Evolutionary conservation across 805 yeast species (phyloP).

Genomic region (Candida coleopterorum): DNA sequence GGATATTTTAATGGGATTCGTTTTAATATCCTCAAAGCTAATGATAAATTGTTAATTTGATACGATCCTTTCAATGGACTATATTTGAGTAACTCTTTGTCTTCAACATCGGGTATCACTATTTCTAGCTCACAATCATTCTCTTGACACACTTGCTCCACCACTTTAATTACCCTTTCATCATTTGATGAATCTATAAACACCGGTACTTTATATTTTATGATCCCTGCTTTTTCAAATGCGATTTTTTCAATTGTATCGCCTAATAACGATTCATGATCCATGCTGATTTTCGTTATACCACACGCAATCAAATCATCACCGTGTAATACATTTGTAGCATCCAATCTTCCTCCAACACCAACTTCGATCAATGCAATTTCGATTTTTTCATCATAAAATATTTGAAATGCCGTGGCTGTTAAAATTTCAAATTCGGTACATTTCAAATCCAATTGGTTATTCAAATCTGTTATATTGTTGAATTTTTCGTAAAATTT

Average conservation of each 20-base stretch:
- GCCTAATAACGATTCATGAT: slow-evolving; percentile 79
- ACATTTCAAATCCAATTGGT: slow-evolving; percentile 47
- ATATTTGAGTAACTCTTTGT: slow-evolving; percentile 7
- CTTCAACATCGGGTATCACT: slow-evolving; percentile 15
- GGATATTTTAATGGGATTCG: slow-evolving; percentile 23
- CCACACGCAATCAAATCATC: slow-evolving; percentile 53
- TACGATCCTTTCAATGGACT: slow-evolving; percentile 70
- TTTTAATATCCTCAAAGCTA: slow-evolving; percentile 51
- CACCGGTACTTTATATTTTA: slow-evolving; percentile 55
- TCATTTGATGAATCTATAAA: slow-evolving; percentile 71
- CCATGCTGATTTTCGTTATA: slow-evolving; percentile 80
- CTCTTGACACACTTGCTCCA: slow-evolving; percentile 32
- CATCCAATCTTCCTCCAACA: slow-evolving; percentile 83
- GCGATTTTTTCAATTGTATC: slow-evolving; percentile 63
- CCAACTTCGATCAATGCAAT: slow-evolving; percentile 93
- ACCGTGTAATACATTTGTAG: slow-evolving; percentile 68
- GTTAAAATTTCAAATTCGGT: slow-evolving; percentile 88
- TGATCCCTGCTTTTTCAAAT: slow-evolving; percentile 79
- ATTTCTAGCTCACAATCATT: slow-evolving; percentile 23
- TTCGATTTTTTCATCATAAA: slow-evolving; percentile 53
- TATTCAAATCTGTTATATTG: slow-evolving; percentile 22
- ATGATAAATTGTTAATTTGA: slow-evolving; percentile 64
- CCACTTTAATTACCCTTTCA: slow-evolving; percentile 42
- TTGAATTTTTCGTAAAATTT: slow-evolving; percentile 37
- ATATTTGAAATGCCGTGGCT: slow-evolving; percentile 78